Evolutionary conservation across 2,329 filamentous ascomycete genomes (phyloP).

Genomic region (Aspergillus sojae): DNA sequence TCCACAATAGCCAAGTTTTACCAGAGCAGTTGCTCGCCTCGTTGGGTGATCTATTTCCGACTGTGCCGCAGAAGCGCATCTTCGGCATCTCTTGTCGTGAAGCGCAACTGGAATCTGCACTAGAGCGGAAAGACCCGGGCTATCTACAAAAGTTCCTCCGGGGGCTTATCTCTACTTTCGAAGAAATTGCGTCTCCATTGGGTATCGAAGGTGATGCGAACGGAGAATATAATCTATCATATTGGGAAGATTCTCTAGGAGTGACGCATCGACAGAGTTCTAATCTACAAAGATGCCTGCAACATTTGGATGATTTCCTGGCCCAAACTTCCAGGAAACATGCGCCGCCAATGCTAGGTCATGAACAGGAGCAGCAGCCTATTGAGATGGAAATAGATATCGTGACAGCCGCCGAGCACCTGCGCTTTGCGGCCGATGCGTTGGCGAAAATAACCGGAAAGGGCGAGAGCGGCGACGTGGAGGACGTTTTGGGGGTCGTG

Average conservation of each 20-base stretch:
- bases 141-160: conserved; percentile 70
- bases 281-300: conserved; percentile 73
- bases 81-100: conserved; percentile 74
- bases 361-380: conserved; percentile 13
- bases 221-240: conserved; percentile 58
- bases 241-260: conserved; percentile 81
- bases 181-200: conserved; percentile 44
- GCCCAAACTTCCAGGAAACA: conserved; percentile 49
- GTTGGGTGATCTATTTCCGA: conserved; percentile 46
- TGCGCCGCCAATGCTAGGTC: conserved; percentile 18
- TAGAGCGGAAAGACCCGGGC: conserved; percentile 56
- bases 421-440: conserved; percentile 77
- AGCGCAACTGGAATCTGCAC: conserved; percentile 40
- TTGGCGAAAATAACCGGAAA: conserved; percentile 86
- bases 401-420: conserved; percentile 84
- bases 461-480: conserved; percentile 84
- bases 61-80: conserved; percentile 50
- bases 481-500: conserved; percentile 93
- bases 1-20: conserved; percentile 19
- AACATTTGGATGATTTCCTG: conserved; percentile 74
- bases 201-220: conserved; percentile 37
- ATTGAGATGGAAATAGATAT: conserved; percentile 65
- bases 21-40: conserved; percentile 35
- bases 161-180: conserved; percentile 69
- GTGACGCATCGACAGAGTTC: conserved; percentile 88